These are phyloP conservation scores for Globisporangium nunn DNA, from an alignment of 352 stramenopile species.

Conservation along the genomic window DNA sequence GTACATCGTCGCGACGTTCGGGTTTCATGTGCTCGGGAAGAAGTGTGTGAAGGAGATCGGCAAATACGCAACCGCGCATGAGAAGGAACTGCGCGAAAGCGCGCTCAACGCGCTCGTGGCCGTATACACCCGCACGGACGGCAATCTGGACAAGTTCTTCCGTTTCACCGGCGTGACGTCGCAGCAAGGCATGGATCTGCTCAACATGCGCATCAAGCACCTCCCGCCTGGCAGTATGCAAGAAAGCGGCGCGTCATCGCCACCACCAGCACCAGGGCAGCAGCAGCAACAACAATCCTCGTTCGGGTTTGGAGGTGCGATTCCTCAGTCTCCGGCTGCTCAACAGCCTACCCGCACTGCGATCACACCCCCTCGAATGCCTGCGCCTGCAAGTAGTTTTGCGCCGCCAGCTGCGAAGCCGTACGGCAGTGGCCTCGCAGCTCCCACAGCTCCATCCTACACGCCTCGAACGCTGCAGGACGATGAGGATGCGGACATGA, in stretches of 20 bases:
- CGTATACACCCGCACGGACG: constrained; percentile 62
- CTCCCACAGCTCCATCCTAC: background rate
- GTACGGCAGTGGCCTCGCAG: background rate
- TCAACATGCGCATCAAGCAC: constrained; percentile 72
- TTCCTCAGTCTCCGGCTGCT: background rate
- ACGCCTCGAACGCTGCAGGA: constrained; percentile 10
- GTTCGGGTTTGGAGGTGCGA: background rate
- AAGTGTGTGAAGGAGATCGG: constrained; percentile 73
- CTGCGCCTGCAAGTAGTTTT: constrained; percentile 15
- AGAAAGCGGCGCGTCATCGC: constrained; percentile 4
- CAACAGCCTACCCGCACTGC: background rate
- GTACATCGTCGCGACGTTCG: constrained; percentile 58
- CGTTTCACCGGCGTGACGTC: constrained; percentile 59
- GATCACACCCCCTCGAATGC: constrained; percentile 15
- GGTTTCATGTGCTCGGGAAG: constrained; percentile 59
- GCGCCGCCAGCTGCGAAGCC: constrained; percentile 1
- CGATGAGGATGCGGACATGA: constrained; percentile 61
- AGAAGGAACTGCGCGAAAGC: constrained; percentile 81
- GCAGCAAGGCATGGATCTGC: constrained; percentile 77
- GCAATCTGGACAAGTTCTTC: constrained; percentile 75
- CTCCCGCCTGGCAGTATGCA: constrained; percentile 37
- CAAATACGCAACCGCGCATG: constrained; percentile 68
- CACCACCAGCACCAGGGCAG: too few relatives aligned
- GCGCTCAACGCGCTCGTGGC: constrained; percentile 61
- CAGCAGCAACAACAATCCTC: background rate